A percentile compares a stretch with the other conserved stretches of the same genome.
Evolutionary conservation across 768 basidiomycete species (phyloP).

Genomic region (Suillus subalutaceus): DNA sequence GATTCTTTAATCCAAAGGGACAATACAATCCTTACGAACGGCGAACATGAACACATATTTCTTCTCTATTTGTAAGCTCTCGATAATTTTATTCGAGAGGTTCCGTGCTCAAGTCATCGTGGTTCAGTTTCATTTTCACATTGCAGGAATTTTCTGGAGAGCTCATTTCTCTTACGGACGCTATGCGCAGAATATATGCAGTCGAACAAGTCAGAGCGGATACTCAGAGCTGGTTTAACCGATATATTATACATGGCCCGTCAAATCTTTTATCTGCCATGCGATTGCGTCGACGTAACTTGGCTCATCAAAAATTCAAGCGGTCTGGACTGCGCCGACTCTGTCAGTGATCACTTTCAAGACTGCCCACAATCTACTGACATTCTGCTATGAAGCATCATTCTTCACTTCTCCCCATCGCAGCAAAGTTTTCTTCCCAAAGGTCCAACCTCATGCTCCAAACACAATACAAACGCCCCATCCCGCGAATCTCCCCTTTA

Average conservation of each 20-base stretch:
- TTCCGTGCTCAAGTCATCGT: background rate
- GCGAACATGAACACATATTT: constrained; percentile 83
- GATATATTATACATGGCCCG: constrained; percentile 32
- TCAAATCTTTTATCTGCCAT: constrained; percentile 25
- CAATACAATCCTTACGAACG: constrained; percentile 41
- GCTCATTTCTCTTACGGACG: constrained; percentile 77
- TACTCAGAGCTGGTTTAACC: constrained; percentile 43
- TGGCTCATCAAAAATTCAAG: constrained; percentile 17
- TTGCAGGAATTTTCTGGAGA: constrained; percentile 93
- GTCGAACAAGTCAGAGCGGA: constrained; percentile 55
- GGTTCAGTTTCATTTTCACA: constrained; percentile 88
- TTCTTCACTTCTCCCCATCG: constrained; percentile 57
- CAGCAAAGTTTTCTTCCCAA: constrained; percentile 73
- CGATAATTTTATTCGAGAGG: background rate
- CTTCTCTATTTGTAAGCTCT: constrained; percentile 87
- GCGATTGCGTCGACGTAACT: constrained; percentile 18
- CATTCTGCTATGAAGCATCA: constrained; percentile 41
- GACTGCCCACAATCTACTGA: background rate
- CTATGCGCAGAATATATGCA: constrained; percentile 77
- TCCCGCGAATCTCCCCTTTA: constrained; percentile 55
- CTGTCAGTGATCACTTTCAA: constrained; percentile 39
- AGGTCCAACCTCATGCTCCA: constrained; percentile 79
- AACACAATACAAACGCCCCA: constrained; percentile 84
- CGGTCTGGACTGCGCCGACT: constrained; percentile 37
- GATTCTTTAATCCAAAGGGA: constrained; percentile 28